A percentile compares a stretch with the other conserved stretches of the same genome.
Evolutionary conservation across 192 early-diverging fungal species (phyloP).

Genomic region (Dimargaris cristalligena): DNA sequence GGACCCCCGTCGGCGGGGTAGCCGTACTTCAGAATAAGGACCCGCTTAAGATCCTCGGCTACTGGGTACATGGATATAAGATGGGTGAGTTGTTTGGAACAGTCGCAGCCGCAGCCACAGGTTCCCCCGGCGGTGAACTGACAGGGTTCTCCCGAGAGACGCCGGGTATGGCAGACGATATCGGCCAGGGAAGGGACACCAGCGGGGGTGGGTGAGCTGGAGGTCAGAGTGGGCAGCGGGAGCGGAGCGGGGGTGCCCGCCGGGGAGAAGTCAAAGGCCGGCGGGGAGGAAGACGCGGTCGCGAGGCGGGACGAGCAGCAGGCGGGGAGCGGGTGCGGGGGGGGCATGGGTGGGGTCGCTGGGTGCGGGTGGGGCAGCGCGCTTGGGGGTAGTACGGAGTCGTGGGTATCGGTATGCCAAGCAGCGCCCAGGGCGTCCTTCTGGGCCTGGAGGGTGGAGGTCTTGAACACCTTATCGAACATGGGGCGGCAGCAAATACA

Average conservation of each 20-base stretch:
- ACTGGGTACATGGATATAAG: conserved; percentile 12
- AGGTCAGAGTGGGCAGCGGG: neutral
- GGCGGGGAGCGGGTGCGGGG: conserved; percentile 12
- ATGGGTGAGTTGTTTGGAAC: conserved; percentile 19
- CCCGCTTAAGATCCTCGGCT: conserved; percentile 2
- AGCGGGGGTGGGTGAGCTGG: neutral
- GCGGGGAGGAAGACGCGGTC: too few relatives aligned
- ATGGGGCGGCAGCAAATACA: conserved; percentile 26
- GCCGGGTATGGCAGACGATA: neutral
- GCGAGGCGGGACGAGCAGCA: too few relatives aligned
- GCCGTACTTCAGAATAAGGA: neutral
- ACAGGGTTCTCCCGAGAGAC: conserved; percentile 1
- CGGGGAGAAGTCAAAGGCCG: neutral
- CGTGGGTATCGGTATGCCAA: neutral
- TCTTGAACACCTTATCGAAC: conserved; percentile 20
- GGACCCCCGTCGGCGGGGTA: too few relatives aligned
- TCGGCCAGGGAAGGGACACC: neutral
- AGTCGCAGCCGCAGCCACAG: conserved; percentile 29
- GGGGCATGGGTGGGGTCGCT: conserved; percentile 12
- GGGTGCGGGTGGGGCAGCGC: too few relatives aligned
- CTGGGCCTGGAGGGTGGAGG: conserved; percentile 17
- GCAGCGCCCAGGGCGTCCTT: conserved; percentile 2
- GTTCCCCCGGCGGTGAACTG: neutral
- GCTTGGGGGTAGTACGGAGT: too few relatives aligned
- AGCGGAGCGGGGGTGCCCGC: conserved; percentile 9